A percentile compares a stretch with the other conserved stretches of the same genome.
Evolutionary conservation across 768 basidiomycete species (phyloP).

Genomic region (Tulasnella sp.): DNA sequence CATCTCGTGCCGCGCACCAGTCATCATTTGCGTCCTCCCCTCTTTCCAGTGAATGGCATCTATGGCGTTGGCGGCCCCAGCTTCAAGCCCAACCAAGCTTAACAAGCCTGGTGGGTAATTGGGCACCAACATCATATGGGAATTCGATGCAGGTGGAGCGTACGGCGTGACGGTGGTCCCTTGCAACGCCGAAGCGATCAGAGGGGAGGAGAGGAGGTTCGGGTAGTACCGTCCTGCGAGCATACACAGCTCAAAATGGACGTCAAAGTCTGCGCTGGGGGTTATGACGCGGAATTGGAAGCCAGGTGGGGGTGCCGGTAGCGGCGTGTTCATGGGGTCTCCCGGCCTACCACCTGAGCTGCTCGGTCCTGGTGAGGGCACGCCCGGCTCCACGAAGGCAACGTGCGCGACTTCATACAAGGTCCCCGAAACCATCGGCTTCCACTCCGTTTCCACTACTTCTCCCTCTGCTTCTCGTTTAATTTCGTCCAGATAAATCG

Average conservation of each 20-base stretch:
- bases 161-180: neutral
- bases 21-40: neutral
- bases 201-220: slow-evolving; percentile 59
- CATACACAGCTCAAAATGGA: slow-evolving; percentile 61
- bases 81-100: neutral
- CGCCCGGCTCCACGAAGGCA: slow-evolving; percentile 53
- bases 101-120: neutral
- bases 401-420: slow-evolving; percentile 74
- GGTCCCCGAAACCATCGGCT: slow-evolving; percentile 57
- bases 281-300: slow-evolving; percentile 69
- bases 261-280: slow-evolving; percentile 47
- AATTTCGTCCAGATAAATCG: slow-evolving; percentile 59
- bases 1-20: neutral
- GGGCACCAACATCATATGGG: neutral
- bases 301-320: slow-evolving; percentile 63
- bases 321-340: neutral
- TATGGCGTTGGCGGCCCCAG: neutral
- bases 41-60: neutral
- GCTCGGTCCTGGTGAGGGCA: neutral
- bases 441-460: neutral
- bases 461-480: neutral
- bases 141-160: neutral
- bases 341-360: neutral
- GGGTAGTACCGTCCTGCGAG: slow-evolving; percentile 82
- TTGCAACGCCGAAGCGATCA: slow-evolving; percentile 40